phyloP scores from a whole-genome alignment of 371 early-diverging fungal species.

The Lichtheimia ornata region DNA sequence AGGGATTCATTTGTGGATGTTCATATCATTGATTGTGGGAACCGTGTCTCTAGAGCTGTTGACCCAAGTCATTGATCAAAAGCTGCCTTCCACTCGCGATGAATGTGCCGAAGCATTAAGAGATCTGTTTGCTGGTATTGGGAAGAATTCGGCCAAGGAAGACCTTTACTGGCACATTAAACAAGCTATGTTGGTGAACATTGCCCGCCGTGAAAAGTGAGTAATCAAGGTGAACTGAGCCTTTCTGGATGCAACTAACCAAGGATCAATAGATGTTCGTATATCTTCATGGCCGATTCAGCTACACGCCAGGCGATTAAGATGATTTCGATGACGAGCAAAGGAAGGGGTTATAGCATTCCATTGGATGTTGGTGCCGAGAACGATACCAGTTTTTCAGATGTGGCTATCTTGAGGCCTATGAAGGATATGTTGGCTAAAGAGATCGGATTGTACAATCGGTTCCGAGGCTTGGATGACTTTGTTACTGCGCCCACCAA shows the following conservation, averaged over 20 bases:
- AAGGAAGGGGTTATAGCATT: slow-evolving; percentile 85
- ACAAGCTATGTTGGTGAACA: slow-evolving; percentile 50
- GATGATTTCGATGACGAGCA: slow-evolving; percentile 75
- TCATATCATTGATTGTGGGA: too few relatives aligned
- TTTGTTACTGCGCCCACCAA: slow-evolving; percentile 47
- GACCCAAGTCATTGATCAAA: too few relatives aligned
- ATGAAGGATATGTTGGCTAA: slow-evolving; percentile 81
- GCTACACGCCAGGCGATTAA: slow-evolving; percentile 81
- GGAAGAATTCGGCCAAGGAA: slow-evolving; percentile 59
- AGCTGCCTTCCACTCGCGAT: background rate
- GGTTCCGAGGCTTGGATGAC: slow-evolving; percentile 46
- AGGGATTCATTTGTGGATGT: too few relatives aligned
- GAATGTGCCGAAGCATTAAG: slow-evolving; percentile 27
- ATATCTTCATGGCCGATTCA: slow-evolving; percentile 77
- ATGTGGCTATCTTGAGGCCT: slow-evolving; percentile 68
- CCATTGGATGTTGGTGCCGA: slow-evolving; percentile 77
- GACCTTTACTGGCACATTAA: slow-evolving; percentile 64
- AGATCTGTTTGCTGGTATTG: slow-evolving; percentile 36
- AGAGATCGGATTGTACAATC: slow-evolving; percentile 79
- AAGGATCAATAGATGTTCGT: slow-evolving; percentile 52
- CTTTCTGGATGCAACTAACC: background rate
- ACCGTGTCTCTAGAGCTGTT: too few relatives aligned
- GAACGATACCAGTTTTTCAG: slow-evolving; percentile 36
- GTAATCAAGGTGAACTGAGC: background rate
- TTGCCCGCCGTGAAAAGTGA: slow-evolving; percentile 47